Conservation (phyloP, 2,329 filamentous ascomycete genomes). For the Chaetomiaceae sp. region DNA sequence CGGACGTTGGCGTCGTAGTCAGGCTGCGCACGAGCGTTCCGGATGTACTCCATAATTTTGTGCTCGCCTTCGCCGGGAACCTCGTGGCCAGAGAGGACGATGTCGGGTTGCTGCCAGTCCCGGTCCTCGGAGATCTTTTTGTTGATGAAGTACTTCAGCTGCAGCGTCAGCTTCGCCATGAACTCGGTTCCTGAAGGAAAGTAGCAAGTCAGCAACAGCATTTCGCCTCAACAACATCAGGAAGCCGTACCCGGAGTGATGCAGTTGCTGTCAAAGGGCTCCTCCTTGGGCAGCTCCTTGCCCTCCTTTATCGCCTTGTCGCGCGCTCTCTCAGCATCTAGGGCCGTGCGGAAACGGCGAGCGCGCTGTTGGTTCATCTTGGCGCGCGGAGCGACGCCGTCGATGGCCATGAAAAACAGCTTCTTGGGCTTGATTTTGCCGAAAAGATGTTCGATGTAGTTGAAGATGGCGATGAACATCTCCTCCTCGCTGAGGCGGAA, state of each 20-base stretch:
- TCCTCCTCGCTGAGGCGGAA: conserved; percentile 95
- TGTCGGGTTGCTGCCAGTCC: conserved; percentile 95
- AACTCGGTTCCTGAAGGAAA: conserved; percentile 65
- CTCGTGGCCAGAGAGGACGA: conserved; percentile 94
- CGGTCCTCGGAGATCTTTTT: conserved; percentile 97
- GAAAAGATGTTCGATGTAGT: conserved; percentile 98
- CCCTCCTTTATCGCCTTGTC: conserved; percentile 90
- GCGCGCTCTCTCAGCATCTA: conserved; percentile 82
- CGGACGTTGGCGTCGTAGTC: conserved; percentile 89
- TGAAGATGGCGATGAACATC: conserved; percentile 99
- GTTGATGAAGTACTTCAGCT: conserved; percentile 97
- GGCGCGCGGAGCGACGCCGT: conserved; percentile 91
- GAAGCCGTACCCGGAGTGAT: conserved; percentile 70
- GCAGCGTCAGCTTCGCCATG: conserved; percentile 91
- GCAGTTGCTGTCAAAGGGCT: conserved; percentile 97
- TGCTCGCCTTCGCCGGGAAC: conserved; percentile 97
- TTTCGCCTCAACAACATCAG: neutral
- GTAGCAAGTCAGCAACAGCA: neutral
- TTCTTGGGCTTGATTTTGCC: conserved; percentile 98
- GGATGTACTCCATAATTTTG: conserved; percentile 99
- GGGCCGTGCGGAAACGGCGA: conserved; percentile 85
- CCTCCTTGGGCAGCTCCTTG: conserved; percentile 87
- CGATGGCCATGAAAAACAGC: conserved; percentile 99
- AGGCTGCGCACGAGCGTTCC: conserved; percentile 90
- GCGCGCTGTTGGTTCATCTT: conserved; percentile 99